phyloP scores from a whole-genome alignment of 108 stramenopile species.

The Phaeodactylum tricornutum region DNA sequence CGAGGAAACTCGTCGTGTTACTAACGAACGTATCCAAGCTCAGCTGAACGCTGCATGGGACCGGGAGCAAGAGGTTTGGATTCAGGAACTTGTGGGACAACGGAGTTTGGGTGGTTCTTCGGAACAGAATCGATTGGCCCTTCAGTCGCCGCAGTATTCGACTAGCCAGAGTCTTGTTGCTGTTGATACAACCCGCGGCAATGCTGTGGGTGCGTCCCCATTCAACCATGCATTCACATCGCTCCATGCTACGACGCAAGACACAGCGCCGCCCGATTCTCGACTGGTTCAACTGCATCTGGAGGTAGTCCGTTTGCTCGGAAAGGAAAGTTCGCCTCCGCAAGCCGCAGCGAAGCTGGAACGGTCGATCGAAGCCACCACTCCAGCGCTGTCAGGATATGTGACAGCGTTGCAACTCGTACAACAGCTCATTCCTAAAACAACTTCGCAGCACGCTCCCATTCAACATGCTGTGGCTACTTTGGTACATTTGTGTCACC shows the following conservation, averaged over 20 bases:
- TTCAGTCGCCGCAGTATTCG: background rate
- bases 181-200: background rate
- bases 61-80: conserved; percentile 28
- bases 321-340: background rate
- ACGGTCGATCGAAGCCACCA: background rate
- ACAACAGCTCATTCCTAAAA: conserved; percentile 7
- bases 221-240: background rate
- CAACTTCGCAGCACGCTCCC: background rate
- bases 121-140: too few relatives aligned
- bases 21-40: conserved; percentile 18
- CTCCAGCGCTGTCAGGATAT: conserved; percentile 13
- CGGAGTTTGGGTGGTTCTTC: too few relatives aligned
- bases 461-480: conserved; percentile 21
- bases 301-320: background rate
- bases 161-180: conserved; percentile 8
- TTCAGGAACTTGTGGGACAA: conserved; percentile 28
- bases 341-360: background rate
- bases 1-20: conserved; percentile 8
- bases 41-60: conserved; percentile 28
- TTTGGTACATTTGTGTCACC: conserved; percentile 20
- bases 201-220: background rate
- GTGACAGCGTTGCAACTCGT: conserved; percentile 22
- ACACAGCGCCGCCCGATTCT: background rate
- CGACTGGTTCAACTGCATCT: too few relatives aligned
- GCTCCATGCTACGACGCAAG: background rate